These are phyloP conservation scores for Dichotomopilus funicola DNA, from an alignment of 2,329 filamentous ascomycete species.

Conservation along the genomic window DNA sequence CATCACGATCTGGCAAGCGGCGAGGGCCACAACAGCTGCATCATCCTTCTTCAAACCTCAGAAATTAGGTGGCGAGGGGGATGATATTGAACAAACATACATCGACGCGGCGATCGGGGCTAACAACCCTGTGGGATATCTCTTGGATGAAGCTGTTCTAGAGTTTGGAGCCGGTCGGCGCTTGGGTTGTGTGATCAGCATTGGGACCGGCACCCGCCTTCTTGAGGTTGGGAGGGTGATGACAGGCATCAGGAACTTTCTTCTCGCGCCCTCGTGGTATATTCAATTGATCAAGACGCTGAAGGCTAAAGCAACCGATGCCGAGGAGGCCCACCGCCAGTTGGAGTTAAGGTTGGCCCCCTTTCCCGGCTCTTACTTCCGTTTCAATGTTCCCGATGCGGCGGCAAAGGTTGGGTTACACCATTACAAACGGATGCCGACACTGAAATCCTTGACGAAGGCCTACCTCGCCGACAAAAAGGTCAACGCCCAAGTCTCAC, in stretches of 20 bases:
- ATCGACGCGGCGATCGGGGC: slow-evolving; percentile 37
- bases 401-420: slow-evolving; percentile 22
- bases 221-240: slow-evolving; percentile 1
- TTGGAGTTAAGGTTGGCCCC: slow-evolving; percentile 14
- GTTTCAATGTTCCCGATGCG: slow-evolving; percentile 25
- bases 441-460: slow-evolving; percentile 22
- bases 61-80: slow-evolving; percentile 26
- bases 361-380: slow-evolving; percentile 24
- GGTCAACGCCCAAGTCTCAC: slow-evolving; percentile 17
- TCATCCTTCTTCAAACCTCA: slow-evolving; percentile 37
- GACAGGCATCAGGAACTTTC: background rate
- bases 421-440: slow-evolving; percentile 25
- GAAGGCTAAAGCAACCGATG: slow-evolving; percentile 20
- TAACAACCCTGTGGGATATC: slow-evolving; percentile 38
- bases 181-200: slow-evolving; percentile 28
- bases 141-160: slow-evolving; percentile 25
- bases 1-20: slow-evolving; percentile 37
- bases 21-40: slow-evolving; percentile 38
- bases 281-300: slow-evolving; percentile 9
- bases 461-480: slow-evolving; percentile 19
- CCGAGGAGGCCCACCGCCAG: slow-evolving; percentile 19
- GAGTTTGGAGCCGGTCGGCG: slow-evolving; percentile 23
- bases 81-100: slow-evolving; percentile 24
- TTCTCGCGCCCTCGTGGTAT: background rate
- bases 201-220: slow-evolving; percentile 27